phyloP scores from a whole-genome alignment of 2,329 filamentous ascomycete species.

The Geosmithia flava region DNA sequence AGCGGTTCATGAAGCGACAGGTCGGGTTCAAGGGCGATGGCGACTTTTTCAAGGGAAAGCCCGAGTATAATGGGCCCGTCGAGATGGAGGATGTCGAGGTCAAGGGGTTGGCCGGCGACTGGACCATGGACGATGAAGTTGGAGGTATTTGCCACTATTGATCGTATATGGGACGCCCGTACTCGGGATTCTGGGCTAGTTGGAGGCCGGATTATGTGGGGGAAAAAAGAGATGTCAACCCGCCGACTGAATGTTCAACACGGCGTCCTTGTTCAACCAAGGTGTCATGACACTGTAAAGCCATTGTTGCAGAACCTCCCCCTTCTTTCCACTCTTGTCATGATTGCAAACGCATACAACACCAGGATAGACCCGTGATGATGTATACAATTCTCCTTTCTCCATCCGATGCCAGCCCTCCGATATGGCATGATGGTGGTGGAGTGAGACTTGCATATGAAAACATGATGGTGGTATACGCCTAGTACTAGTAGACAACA shows the following conservation, averaged over 20 bases:
- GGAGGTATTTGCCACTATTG: constrained; percentile 50
- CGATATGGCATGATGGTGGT: no score
- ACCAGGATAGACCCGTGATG: neutral
- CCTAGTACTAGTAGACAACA: neutral
- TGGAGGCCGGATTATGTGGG: neutral
- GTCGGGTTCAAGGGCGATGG: constrained; percentile 33
- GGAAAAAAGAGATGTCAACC: neutral
- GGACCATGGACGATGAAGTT: constrained; percentile 76
- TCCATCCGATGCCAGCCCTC: no score
- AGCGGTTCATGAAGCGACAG: constrained; percentile 42
- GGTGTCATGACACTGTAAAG: neutral
- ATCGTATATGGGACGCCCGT: neutral
- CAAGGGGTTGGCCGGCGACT: constrained; percentile 66
- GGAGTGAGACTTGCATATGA: neutral
- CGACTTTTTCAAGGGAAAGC: constrained; percentile 47
- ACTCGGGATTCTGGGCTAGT: neutral
- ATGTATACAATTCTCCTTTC: neutral
- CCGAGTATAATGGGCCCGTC: constrained; percentile 26
- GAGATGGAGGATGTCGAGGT: constrained; percentile 34
- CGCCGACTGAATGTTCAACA: neutral
- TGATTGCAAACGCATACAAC: neutral
- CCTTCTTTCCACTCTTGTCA: neutral
- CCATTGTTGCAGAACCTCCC: neutral
- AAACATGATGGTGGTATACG: neutral
- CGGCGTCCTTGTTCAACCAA: neutral